These are phyloP conservation scores for Ogataea chonburiensis DNA, from an alignment of 805 yeast genomes.

Conservation along the genomic window DNA sequence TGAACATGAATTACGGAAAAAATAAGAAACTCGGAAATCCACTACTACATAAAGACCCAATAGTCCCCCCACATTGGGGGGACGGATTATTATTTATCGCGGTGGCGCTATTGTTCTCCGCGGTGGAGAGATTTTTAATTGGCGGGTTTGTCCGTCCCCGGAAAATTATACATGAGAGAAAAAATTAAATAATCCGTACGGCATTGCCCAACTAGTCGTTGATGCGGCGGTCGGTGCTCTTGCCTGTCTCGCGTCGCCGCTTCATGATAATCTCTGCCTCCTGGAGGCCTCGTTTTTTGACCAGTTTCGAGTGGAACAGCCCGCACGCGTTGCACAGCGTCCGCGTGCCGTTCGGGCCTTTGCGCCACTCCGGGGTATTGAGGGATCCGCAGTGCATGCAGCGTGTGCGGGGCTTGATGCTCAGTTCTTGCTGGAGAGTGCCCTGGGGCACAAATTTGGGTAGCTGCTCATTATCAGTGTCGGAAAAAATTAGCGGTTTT, in stretches of 20 bases:
- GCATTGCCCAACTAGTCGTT: constrained; percentile 5
- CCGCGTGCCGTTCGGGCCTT: constrained; percentile 81
- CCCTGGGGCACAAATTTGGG: constrained; percentile 32
- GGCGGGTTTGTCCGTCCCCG: constrained; percentile 7
- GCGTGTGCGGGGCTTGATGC: constrained; percentile 30
- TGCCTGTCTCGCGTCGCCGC: constrained; percentile 31
- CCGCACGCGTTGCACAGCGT: constrained; percentile 95
- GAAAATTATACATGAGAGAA: constrained; percentile 5
- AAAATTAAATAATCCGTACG: constrained; percentile 9
- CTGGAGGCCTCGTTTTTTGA: constrained; percentile 45
- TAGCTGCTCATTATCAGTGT: constrained; percentile 10
- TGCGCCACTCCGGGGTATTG: constrained; percentile 90
- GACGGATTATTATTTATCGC: constrained; percentile 5
- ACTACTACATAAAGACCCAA: too few species aligned
- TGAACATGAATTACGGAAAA: constrained; percentile 14
- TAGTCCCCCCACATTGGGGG: constrained; percentile 6
- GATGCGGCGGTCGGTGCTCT: constrained; percentile 31
- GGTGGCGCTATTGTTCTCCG: constrained; percentile 1
- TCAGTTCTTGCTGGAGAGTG: constrained; percentile 36
- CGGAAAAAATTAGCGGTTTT: constrained; percentile 24
- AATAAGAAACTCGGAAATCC: constrained; percentile 4
- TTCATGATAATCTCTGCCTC: constrained; percentile 40
- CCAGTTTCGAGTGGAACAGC: constrained; percentile 62
- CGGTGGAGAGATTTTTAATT: constrained; percentile 6
- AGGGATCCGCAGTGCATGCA: constrained; percentile 73